Evolutionary conservation across 768 basidiomycete species (phyloP).

Genomic region (Calocybe gangraenosa): DNA sequence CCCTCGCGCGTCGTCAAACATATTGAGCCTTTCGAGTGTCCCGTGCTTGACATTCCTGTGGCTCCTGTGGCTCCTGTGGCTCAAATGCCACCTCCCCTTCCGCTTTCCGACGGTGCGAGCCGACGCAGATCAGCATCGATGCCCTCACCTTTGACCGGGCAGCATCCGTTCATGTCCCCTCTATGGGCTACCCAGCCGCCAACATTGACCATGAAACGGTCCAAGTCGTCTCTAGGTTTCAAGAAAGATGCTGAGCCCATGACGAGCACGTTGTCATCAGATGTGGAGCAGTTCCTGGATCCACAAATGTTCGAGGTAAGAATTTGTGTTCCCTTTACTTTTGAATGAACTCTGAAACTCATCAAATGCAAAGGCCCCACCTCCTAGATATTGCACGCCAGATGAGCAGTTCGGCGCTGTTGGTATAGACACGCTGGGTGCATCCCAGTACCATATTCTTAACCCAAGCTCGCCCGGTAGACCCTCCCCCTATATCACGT

Average conservation of each 20-base stretch:
- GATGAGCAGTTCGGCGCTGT: conserved; percentile 13
- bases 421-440: conserved; percentile 7
- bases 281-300: conserved; percentile 11
- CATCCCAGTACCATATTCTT: conserved; percentile 12
- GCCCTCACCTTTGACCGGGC: conserved; percentile 19
- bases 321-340: neutral
- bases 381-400: conserved; percentile 9
- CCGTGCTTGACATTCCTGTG: no score
- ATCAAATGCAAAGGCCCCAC: no score
- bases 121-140: conserved; percentile 30
- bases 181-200: conserved; percentile 8
- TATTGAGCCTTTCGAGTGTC: no score
- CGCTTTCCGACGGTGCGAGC: conserved; percentile 16
- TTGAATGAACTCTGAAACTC: no score
- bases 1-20: neutral
- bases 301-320: conserved; percentile 10
- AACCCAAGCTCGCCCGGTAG: conserved; percentile 8
- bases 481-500: conserved; percentile 18
- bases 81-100: neutral
- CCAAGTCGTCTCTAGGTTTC: conserved; percentile 15
- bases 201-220: conserved; percentile 14
- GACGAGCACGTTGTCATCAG: neutral
- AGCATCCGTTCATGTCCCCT: conserved; percentile 3
- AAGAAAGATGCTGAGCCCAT: conserved; percentile 3
- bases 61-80: conserved; percentile 3